A percentile compares a stretch with the other conserved stretches of the same genome.
These are phyloP conservation scores for Cryptosporidium viatorum DNA, from an alignment of 169 alveolate species.

Conservation along the genomic window DNA sequence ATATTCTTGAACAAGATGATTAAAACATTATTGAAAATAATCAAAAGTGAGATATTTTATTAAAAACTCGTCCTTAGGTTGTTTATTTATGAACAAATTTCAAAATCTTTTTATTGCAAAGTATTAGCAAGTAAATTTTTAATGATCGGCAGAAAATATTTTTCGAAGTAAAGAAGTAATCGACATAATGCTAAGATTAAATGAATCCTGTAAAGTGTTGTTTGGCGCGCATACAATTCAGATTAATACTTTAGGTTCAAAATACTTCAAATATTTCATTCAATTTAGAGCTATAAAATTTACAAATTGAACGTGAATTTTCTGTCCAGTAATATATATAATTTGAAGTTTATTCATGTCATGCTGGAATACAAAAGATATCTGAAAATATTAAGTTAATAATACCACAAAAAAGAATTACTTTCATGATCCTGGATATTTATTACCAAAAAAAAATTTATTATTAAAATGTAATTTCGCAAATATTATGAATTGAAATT, in stretches of 20 bases:
- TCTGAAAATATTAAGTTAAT: too few species aligned
- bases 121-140: too few species aligned
- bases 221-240: neutral
- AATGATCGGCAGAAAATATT: neutral
- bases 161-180: too few species aligned
- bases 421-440: neutral
- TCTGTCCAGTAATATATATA: too few species aligned
- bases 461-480: neutral
- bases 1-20: neutral
- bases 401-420: neutral
- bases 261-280: too few species aligned
- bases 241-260: neutral
- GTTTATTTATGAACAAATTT: neutral
- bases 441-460: neutral
- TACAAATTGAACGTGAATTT: too few species aligned
- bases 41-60: neutral
- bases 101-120: neutral
- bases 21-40: neutral
- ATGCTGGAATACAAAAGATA: too few species aligned
- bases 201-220: neutral
- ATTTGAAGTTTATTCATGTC: neutral
- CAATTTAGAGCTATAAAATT: too few species aligned
- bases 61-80: neutral
- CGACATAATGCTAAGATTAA: neutral
- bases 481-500: neutral